Conservation (phyloP, 495 filamentous ascomycete genomes). For the Penicillium pancosmium region DNA sequence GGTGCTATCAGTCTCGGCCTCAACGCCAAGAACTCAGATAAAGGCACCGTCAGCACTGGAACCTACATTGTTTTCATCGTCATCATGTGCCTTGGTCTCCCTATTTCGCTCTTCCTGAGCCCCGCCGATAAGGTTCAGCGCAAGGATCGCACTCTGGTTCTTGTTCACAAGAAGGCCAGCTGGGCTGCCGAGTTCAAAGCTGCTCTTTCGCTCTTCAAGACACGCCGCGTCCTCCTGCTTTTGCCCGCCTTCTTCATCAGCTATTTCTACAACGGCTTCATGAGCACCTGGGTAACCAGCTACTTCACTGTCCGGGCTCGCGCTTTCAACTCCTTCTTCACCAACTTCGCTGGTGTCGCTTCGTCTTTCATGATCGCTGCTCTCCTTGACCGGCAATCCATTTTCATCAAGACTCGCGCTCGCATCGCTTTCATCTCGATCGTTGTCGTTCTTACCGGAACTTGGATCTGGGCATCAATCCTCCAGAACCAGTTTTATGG, state of each 20-base stretch:
- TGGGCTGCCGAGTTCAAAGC: slow-evolving; percentile 38
- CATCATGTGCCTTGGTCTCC: slow-evolving; percentile 40
- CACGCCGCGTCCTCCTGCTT: slow-evolving; percentile 31
- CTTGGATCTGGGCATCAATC: slow-evolving; percentile 38
- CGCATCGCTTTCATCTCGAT: slow-evolving; percentile 31
- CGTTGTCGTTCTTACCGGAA: slow-evolving; percentile 29
- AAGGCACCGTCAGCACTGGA: slow-evolving; percentile 30
- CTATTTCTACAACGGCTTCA: slow-evolving; percentile 41
- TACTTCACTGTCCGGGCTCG: slow-evolving; percentile 40
- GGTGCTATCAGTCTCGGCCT: slow-evolving; percentile 37
- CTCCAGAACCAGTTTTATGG: slow-evolving; percentile 36
- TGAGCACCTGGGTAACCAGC: slow-evolving; percentile 35
- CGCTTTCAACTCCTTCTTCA: slow-evolving; percentile 39
- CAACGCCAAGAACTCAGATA: slow-evolving; percentile 26
- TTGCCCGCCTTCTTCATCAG: slow-evolving; percentile 40
- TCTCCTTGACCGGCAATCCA: slow-evolving; percentile 35
- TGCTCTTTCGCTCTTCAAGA: slow-evolving; percentile 27
- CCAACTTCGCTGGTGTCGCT: slow-evolving; percentile 37
- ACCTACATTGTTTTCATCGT: slow-evolving; percentile 40
- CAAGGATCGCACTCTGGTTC: slow-evolving; percentile 31
- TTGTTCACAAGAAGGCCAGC: slow-evolving; percentile 31
- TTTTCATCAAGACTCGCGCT: slow-evolving; percentile 39
- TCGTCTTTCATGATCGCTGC: slow-evolving; percentile 36
- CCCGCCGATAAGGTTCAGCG: slow-evolving; percentile 38
- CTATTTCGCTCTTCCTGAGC: slow-evolving; percentile 32